phyloP scores from a whole-genome alignment of 371 early-diverging fungal genomes.

The Massospora cicadina region DNA sequence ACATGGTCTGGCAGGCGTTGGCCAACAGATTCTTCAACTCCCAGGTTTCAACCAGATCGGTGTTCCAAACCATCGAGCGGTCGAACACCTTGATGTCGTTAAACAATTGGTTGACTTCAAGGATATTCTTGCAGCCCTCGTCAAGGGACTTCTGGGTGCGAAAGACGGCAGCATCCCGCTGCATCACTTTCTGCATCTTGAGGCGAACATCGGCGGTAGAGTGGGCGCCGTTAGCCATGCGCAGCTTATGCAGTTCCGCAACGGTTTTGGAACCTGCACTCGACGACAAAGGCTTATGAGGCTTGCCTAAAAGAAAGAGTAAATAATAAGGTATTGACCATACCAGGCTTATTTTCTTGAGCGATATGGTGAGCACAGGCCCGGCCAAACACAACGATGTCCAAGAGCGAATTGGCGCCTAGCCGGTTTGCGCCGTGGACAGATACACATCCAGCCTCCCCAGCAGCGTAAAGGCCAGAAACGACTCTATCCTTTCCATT shows the following conservation, averaged over 20 bases:
- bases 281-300: slow-evolving; percentile 61
- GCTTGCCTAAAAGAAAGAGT: slow-evolving; percentile 21
- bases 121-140: slow-evolving; percentile 74
- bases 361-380: slow-evolving; percentile 88
- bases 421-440: slow-evolving; percentile 97
- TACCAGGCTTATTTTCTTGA: slow-evolving; percentile 62
- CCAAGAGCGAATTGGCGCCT: slow-evolving; percentile 94
- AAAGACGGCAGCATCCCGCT: slow-evolving; percentile 93
- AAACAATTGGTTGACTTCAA: slow-evolving; percentile 60
- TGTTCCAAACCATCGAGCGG: slow-evolving; percentile 94
- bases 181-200: slow-evolving; percentile 95
- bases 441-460: slow-evolving; percentile 83
- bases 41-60: slow-evolving; percentile 86
- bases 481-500: slow-evolving; percentile 63
- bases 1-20: slow-evolving; percentile 91
- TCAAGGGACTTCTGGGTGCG: slow-evolving; percentile 79
- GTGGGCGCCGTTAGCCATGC: slow-evolving; percentile 59
- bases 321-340: slow-evolving; percentile 2
- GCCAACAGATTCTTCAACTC: slow-evolving; percentile 95
- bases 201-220: slow-evolving; percentile 79
- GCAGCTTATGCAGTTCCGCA: slow-evolving; percentile 81
- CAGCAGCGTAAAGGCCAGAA: slow-evolving; percentile 89
- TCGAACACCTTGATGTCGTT: slow-evolving; percentile 77
- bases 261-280: slow-evolving; percentile 76
- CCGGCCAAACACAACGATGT: slow-evolving; percentile 95